Evolutionary conservation across 176 grass and related monocot genomes (phyloP), one percentile per base, ranked within the genome.

Genomic region (Hordeum vulgare): DNA sequence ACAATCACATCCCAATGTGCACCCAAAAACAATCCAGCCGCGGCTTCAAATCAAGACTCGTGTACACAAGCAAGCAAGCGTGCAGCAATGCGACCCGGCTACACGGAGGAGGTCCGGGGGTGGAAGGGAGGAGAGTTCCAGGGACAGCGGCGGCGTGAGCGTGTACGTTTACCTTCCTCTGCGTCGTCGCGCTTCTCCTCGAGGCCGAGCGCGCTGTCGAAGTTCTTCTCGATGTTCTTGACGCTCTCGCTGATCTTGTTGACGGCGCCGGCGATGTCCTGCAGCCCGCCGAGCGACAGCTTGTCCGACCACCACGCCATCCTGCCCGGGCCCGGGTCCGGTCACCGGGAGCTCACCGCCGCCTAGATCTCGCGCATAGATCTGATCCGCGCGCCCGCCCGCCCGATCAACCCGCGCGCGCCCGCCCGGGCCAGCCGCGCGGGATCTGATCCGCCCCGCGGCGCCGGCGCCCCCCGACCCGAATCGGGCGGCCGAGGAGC

Each of bases 221-320:
- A 99, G 45, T 99, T 99, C 86, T 99, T 99, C 83, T 99, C 97
- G 23, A 99, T 99, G 85, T 99, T 99, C 91, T 96, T 99, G 34
- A 99, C 97, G 78, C 97, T 96, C 88, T 99, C 93, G 60, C 97
- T 99, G 66, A 96, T 92, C 82, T 99, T 99, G 53, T 93, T 94
- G 39, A 96, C 97, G 9, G 97, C 97, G 33, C 97, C 97, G n/a
- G 97, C 93, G 45, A 99, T 83, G 91, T 99, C 97, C 89, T 93
- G 93, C 69, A 99, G 88, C 45, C 97, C 97, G 28, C 88, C 88
- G 7, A 99, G 87, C 21, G 97, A 96, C 41, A 95, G 77, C 72
- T 95, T 98, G 26, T 71, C 86, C 8, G 92, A 92, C 97, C 97
- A 99, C 87, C 97, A 99, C 81, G 97, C 97, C 97, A 96, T 99